Percentiles rank a stretch among this genome's conserved stretches.
Conservation (phyloP, 192 early-diverging fungal genomes). For the Podochytrium sp. region DNA sequence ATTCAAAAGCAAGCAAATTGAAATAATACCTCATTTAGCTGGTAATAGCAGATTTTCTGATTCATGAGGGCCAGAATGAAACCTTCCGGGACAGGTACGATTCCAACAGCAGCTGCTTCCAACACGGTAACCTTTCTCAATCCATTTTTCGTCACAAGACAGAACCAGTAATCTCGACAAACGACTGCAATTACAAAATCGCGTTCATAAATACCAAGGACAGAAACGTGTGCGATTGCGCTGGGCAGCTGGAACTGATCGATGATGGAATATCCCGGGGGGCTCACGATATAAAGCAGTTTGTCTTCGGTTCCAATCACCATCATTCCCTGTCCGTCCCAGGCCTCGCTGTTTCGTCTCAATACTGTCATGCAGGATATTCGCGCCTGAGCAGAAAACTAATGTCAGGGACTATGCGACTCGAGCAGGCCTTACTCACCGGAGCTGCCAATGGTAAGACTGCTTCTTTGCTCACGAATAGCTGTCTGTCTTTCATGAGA, state of each 20-base stretch:
- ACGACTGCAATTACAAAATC: background rate
- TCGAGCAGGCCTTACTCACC: background rate
- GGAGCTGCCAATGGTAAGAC: background rate
- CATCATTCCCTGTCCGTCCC: background rate
- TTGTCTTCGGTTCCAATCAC: constrained; percentile 27
- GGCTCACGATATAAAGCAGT: constrained; percentile 28
- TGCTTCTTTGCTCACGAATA: background rate
- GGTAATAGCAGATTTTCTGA: background rate
- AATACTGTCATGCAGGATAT: constrained; percentile 24
- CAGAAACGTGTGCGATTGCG: background rate
- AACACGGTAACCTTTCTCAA: background rate
- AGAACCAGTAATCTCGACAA: background rate
- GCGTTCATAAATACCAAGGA: constrained; percentile 16
- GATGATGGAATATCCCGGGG: constrained; percentile 25
- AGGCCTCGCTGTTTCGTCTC: background rate
- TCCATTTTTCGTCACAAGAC: background rate
- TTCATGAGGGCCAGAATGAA: constrained; percentile 21
- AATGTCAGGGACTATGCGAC: no score
- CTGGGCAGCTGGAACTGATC: constrained; percentile 1
- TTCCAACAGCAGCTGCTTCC: background rate
- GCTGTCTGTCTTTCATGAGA: background rate
- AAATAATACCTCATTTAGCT: background rate
- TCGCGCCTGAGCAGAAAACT: background rate
- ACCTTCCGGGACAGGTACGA: background rate
- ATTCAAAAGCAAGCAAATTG: background rate